A percentile compares a stretch with the other conserved stretches of the same genome.
phyloP scores from a whole-genome alignment of 768 basidiomycete species.

The Naganishia onofrii region DNA sequence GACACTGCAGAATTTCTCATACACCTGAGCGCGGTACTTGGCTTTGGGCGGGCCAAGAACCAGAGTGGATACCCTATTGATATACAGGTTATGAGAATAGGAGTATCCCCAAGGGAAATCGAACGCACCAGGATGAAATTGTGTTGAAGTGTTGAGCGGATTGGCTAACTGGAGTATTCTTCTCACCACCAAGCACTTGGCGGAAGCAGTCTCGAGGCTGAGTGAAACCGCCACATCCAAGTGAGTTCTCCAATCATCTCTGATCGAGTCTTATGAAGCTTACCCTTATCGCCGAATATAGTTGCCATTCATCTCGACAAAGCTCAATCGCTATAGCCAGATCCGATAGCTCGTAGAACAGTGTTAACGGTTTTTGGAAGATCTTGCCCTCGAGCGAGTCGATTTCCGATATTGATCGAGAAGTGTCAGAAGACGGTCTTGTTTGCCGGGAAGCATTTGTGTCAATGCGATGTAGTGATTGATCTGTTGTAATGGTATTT shows the following conservation, averaged over 20 bases:
- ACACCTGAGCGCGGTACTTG: conserved; percentile 70
- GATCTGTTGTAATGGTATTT: conserved; percentile 5
- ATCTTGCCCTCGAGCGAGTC: conserved; percentile 29
- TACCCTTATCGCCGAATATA: conserved; percentile 77
- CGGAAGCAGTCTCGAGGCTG: conserved; percentile 86
- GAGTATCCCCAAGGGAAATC: conserved; percentile 10
- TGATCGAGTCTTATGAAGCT: conserved; percentile 34
- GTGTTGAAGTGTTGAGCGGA: conserved; percentile 78
- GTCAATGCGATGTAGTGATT: conserved; percentile 20
- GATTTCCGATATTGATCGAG: conserved; percentile 29
- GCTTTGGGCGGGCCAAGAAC: conserved; percentile 82
- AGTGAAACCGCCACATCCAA: conserved; percentile 30
- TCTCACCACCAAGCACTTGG: conserved; percentile 66
- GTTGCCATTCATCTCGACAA: conserved; percentile 66
- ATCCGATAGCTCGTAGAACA: conserved; percentile 48
- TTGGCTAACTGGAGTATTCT: conserved; percentile 67
- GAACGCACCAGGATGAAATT: conserved; percentile 71
- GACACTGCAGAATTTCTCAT: conserved; percentile 84
- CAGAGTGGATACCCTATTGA: conserved; percentile 76
- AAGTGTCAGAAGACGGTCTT: conserved; percentile 28
- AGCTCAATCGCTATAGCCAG: conserved; percentile 73
- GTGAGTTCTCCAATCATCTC: not conserved
- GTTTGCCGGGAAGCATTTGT: conserved; percentile 20
- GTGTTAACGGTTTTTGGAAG: conserved; percentile 26
- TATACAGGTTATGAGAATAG: not conserved